Conservation (phyloP, 805 yeast genomes). For the Wickerhamomyces subpelliculosus region DNA sequence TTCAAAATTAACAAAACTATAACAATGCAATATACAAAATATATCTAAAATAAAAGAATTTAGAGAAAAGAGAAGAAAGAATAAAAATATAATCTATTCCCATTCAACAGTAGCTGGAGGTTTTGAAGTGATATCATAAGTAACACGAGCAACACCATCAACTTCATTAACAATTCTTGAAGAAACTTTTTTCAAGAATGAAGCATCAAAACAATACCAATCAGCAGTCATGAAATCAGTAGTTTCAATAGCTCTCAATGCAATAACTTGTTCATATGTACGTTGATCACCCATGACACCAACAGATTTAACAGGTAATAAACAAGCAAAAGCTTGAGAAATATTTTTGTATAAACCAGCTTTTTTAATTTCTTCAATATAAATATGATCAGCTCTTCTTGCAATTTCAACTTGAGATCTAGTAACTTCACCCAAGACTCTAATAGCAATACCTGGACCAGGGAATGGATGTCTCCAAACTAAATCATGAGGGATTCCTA, state of each 20-base stretch:
- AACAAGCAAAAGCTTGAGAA: conserved; percentile 96
- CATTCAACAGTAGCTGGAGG: conserved; percentile 99
- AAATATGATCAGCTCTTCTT: conserved; percentile 93
- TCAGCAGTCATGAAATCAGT: conserved; percentile 99
- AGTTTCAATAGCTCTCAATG: conserved; percentile 96
- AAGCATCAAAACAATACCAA: conserved; percentile 92
- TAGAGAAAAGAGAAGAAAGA: background rate
- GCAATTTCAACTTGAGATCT: conserved; percentile 91
- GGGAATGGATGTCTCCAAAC: conserved; percentile 99
- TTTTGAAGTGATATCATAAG: conserved; percentile 96
- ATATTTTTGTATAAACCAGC: conserved; percentile 91
- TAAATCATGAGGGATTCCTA: conserved; percentile 93
- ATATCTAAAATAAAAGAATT: background rate
- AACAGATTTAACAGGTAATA: conserved; percentile 95
- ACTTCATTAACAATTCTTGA: conserved; percentile 98
- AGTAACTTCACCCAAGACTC: conserved; percentile 96
- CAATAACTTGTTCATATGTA: conserved; percentile 98
- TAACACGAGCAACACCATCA: conserved; percentile 97
- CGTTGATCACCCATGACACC: conserved; percentile 99
- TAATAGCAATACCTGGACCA: conserved; percentile 99
- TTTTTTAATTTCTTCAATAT: conserved; percentile 89
- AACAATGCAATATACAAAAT: conserved; percentile 1
- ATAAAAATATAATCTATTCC: conserved; percentile 73
- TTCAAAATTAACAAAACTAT: conserved; percentile 1
- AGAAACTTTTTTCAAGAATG: conserved; percentile 87